Evolutionary conservation across 163 green algal species (phyloP), one percentile per base, ranked within the genome.

Genomic region (Chlamydomonas reinhardtii): DNA sequence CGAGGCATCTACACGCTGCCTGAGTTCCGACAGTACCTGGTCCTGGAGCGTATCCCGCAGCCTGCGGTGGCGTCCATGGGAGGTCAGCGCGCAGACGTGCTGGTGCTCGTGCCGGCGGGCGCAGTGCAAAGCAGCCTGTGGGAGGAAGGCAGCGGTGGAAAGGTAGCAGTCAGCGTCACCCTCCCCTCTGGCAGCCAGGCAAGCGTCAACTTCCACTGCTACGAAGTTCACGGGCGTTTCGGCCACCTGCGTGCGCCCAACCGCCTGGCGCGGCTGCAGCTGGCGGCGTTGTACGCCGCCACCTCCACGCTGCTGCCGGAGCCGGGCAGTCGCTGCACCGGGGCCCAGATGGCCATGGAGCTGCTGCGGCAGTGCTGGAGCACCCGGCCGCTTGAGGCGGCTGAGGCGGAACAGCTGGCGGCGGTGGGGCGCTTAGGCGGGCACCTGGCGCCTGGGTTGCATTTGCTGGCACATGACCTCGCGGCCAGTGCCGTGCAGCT

Each of bases 201-300:
- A 8, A 8, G 8, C 5, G 39, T 48, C 39, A 48, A 8, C 5
- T 61, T 54, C 1, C 88, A 94, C 82, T 79, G 74, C 54, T 96
- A 94, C 62, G 71, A 87, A 24, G 64, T 94, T 4, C 91, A 96
- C 82, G 68, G 65, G 27, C 89, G 92, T 65, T 92, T 94, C 31
- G 37, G 82, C 12, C 39, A 93, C 90, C 82, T 96, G 35, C 39
- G 56, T 12, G 77, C 92, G 31, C 31, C 12, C 74, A 88, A 81
- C 64, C 76, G 89, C 25, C 61, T 74, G 0, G 81, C 89, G 4
- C 88, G 93, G 31, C 87, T 95, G 65, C 92, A 95, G 91, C 89
- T 96, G 54, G 92, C 93, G 25, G 90, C 89, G 4, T 88, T 96
- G 48, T 93, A 95, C 39, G 92, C 93, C 15, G 91, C 91, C 74